Base-by-base conservation (phyloP, 352 stramenopile species). In the Globisporangium ultimum region DNA sequence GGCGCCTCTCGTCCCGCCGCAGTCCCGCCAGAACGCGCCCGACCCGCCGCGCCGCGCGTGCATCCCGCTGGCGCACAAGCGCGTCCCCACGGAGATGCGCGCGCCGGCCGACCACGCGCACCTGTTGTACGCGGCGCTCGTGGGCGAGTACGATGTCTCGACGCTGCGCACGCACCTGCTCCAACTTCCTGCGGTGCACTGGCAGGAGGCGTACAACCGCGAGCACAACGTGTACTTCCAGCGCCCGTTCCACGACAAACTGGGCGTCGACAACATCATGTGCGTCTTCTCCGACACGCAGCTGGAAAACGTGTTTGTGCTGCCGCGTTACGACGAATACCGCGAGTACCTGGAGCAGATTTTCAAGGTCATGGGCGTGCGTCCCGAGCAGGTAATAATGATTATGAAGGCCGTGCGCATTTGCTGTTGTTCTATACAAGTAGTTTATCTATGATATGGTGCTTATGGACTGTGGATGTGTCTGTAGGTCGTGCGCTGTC, bases 281-380 rank as follows among this genome's bases (percentile, higher is more conserved):
- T 88, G 98, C 40, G 71, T 98, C 14, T 99, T 98, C 77, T 98
- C 86, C 59, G 96, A 99, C 77, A 97, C 98, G 67, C 98, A 98
- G 72, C 69, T 98, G 18, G 80, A 95, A 60, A 80, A 80, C 38
- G 87, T 97, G 21, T 98, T 95, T 69, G 80, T 90, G 38, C 71
- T 98, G 46, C 96, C 96, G 14, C 97, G 87, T 67, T 97, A 89
- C 62, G 76, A 83, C 49, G 55, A 64, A 1, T 89, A 78, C 66
- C 49, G 45, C 6, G 47, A 40, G 21, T 61, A 66, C 15, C 62
- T 88, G 21, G 68, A 79, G 70, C 88, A 85, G 8, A 85, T 98
- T 47, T 86, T 98, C 32, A 74, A 87, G 43, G 49, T 57, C 3
- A 77, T 97, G 21, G 58, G 28, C 50, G 60, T 84, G 48, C 49